Conservation (phyloP, 805 yeast genomes). For the Isabelozyma heimii region DNA sequence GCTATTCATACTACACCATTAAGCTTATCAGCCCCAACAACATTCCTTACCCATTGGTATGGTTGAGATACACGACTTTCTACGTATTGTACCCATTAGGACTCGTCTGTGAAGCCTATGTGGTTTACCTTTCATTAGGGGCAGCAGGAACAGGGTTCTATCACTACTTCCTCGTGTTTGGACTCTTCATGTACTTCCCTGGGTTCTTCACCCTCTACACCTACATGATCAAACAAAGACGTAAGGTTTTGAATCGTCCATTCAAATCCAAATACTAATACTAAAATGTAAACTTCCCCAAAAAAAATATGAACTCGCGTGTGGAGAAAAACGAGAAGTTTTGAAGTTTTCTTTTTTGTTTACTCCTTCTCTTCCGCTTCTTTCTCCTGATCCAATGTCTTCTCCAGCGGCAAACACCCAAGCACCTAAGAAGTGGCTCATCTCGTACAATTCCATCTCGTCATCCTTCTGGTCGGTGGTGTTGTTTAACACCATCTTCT, state of each 20-base stretch:
- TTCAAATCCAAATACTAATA: background rate
- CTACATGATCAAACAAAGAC: slow-evolving; percentile 30
- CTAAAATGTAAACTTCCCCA: no score
- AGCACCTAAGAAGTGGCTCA: slow-evolving; percentile 33
- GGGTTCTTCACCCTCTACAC: slow-evolving; percentile 25
- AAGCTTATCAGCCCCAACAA: slow-evolving; percentile 10
- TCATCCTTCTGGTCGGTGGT: slow-evolving; percentile 42
- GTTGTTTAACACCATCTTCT: slow-evolving; percentile 36
- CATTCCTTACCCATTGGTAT: slow-evolving; percentile 15
- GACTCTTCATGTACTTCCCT: slow-evolving; percentile 25
- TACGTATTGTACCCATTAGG: slow-evolving; percentile 32
- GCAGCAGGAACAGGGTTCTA: slow-evolving; percentile 8
- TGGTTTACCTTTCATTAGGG: slow-evolving; percentile 22
- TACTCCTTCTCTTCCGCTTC: background rate
- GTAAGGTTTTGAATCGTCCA: slow-evolving; percentile 11
- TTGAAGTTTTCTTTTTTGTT: no score
- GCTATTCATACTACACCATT: slow-evolving; percentile 24
- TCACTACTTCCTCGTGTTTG: slow-evolving; percentile 18
- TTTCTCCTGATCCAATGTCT: background rate
- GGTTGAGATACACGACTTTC: slow-evolving; percentile 29
- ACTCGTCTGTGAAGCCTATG: slow-evolving; percentile 21
- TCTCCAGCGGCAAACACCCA: background rate
- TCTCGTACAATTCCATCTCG: slow-evolving; percentile 41
- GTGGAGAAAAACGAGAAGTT: background rate
- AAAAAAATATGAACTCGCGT: no score